Base-by-base conservation (phyloP, 2,329 filamentous ascomycete species). In the Stromatinia cepivora region DNA sequence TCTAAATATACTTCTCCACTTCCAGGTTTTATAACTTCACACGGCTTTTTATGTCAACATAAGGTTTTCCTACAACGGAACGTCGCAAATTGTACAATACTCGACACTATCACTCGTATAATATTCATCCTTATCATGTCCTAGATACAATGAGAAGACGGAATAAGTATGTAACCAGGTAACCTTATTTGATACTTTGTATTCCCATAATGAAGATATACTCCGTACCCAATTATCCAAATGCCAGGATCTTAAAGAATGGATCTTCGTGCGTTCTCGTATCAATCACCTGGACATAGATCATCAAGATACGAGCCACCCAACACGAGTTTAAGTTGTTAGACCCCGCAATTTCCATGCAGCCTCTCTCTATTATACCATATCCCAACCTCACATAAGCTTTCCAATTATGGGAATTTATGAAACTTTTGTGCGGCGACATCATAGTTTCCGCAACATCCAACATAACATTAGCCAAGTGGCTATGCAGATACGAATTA, bases 401-500 rank as follows among this genome's bases (percentile, higher is more conserved):
- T 20, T 39, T n/a, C 34, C 54, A n/a, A 28, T 61, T 5, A 25
- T 67, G 31, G n/a, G 11, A 31, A 4, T 34, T 22, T 25, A 20
- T 20, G 61, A 39, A 52, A 39, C 36, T 57, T 7, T 5, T 17
- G n/a, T 67, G 42, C 56, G 46, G 66, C 50, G 50, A 45, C 31
- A 52, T 42, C 25, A 31, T 53, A n/a, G 2, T n/a, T 62, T 68
- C 46, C n/a, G 66, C n/a, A 63, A 25, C 31, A n/a, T 28, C 25
- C 36, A 63, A 13, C 17, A 17, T 48, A 52, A 34, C 5, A 54
- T 45, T 7, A 36, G 46, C 46, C 57, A 68, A 54, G 57, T 68
- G 66, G 66, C 56, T 46, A 53, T 68, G 66, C 66, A 68, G 66
- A 68, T 68, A 68, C 66, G 66, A 63, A 68, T 52, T 67, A 50